Base-by-base conservation (phyloP, 2,329 filamentous ascomycete genomes). In the Neoscytalidium dimidiatum region DNA sequence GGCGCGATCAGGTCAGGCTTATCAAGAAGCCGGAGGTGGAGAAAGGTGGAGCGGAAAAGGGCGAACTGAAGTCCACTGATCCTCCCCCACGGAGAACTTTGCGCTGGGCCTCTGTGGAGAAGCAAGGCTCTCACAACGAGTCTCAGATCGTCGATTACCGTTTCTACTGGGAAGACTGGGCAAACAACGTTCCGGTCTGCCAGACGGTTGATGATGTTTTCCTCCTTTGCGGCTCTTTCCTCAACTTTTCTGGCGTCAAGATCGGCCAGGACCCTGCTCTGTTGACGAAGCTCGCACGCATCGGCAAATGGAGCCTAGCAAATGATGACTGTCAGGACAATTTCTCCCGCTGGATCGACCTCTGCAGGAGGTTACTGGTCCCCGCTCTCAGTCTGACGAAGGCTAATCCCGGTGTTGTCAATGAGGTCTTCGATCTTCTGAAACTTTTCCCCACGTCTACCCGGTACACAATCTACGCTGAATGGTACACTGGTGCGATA, bases 91-190 rank as follows among this genome's bases (percentile, higher is more conserved):
- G 88, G 85, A 65, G 49, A 19, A 49, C 56, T 21, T 68, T 80
- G 90, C 87, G 91, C 67, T 97, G 94, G 94, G 91, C 93, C 4
- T 90, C 90, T 71, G 87, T 92, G 4, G 94, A 97, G 70, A 89
- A 87, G 69, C 85, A 85, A 68, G 89, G 88, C 63, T 60, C 53
- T 3, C 44, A 64, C 26, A 61, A 60, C 44, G 62, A 60, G n/a
- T 46, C 46, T 9, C 89, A 89, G 21, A 84, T 85, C n/a, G 86
- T 82, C 13, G 84, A 91, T 61, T 98, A 97, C 75, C 88, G 91
- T 35, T 98, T 96, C 75, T 99, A 99, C 77, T 97, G 95, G 89
- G 93, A 97, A 66, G 95, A 98, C 70, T 99, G 95, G 95, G 85
- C 89, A 2, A 94, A 98, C 77, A 96, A 95, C 68, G 85, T 99